Base-by-base conservation (phyloP, 2,329 filamentous ascomycete genomes). In the Aspergillus fischeri region DNA sequence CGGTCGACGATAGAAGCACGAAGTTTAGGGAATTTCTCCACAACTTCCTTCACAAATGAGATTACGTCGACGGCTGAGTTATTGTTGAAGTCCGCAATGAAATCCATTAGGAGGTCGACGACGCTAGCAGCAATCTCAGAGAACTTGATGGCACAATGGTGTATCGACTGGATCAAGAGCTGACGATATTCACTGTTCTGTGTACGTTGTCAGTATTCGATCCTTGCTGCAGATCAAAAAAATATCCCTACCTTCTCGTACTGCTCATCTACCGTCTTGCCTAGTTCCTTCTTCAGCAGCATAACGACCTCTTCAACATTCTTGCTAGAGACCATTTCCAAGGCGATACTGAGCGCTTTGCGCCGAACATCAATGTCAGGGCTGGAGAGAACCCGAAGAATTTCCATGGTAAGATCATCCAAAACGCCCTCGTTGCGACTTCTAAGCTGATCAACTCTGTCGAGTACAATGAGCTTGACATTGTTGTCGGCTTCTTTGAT, bases 401-500 rank as follows among this genome's bases (percentile, higher is more conserved):
- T 92, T 74, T 99, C 94, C 94, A 99, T 97, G 4, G 90, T 91
- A 51, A 97, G 78, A 69, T 99, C 94, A 70, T 97, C 92, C 57
- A 99, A 77, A 21, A 97, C 86, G 53, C 92, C 92, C 70, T 94
- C 90, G 66, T 96, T 95, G 75, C 91, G 91, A 72, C 88, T 87
- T 66, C 92, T 85, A 61, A 97, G 76, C 68, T 93, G 88, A 68
- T 96, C 89, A 41, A 99, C 94, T 49, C 93, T 89, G 70, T 97
- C 94, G 47, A 99, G 82, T 21, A 99, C 94, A 66, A 99, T 99
- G 49, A 99, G 86, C 79, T 99, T 99, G 63, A 99, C 94, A 71
- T 99, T 99, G 81, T 99, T 99, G 75, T 99, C 94, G 0, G 94
- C 88, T 77, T 97, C 94, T 78, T 96, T 96, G 73, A 99, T 97